Percentiles rank a stretch among this genome's conserved stretches.
Evolutionary conservation across 202 grass and related monocot species (phyloP).

Genomic region (Panicum hallii): DNA sequence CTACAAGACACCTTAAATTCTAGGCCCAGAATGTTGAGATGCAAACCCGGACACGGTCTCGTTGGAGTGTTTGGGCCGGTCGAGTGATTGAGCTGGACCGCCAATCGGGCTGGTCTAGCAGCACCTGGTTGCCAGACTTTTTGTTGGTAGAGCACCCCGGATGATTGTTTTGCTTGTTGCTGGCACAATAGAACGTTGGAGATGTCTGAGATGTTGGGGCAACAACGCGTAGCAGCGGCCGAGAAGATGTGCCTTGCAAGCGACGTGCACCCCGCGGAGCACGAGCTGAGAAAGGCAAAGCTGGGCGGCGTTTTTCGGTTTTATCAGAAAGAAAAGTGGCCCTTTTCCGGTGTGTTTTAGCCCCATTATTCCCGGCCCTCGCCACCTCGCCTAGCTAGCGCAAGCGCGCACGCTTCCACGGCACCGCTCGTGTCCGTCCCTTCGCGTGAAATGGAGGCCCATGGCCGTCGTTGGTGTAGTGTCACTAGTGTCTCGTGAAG

Average conservation of each 20-base stretch:
- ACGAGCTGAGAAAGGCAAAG: background rate
- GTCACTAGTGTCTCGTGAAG: background rate
- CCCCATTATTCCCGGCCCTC: background rate
- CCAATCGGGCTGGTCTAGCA: background rate
- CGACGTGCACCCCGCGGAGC: background rate
- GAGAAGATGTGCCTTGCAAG: slow-evolving; percentile 35
- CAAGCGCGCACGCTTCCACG: background rate
- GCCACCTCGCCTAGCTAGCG: background rate
- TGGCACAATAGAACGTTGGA: too few species aligned
- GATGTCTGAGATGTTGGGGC: too few species aligned
- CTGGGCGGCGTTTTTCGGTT: background rate
- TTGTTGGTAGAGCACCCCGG: too few species aligned
- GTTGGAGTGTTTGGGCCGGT: background rate
- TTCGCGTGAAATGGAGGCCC: background rate
- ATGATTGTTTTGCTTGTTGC: too few species aligned
- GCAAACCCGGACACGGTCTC: too few species aligned
- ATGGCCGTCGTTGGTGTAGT: background rate
- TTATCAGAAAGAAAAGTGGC: slow-evolving; percentile 19
- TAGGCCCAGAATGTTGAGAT: background rate
- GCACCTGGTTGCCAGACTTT: too few species aligned
- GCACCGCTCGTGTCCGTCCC: background rate
- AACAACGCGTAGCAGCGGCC: background rate
- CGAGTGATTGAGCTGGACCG: background rate
- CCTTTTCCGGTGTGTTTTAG: background rate
- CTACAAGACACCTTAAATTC: background rate